Base-by-base conservation (phyloP, 202 grass and related monocot genomes). In the Zizania palustris region DNA sequence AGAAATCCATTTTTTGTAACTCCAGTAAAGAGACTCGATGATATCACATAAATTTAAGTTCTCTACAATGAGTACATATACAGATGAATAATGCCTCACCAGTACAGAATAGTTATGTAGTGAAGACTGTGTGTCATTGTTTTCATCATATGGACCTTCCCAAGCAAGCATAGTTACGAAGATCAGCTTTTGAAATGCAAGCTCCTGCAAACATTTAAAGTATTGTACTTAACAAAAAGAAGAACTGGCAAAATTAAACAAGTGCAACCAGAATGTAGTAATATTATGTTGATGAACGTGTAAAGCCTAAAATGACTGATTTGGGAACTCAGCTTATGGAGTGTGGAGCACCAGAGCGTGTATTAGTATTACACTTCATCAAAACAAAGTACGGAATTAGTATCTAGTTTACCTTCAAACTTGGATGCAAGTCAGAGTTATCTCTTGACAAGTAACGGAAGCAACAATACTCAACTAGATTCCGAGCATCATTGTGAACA, bases 131-230 rank as follows among this genome's bases (percentile, higher is more conserved):
- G 75, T 59, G 83, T 77, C 51, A 51, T 76, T 41, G 5, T 77
- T 76, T 64, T 84, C 60, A 6, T 34, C 71, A 63, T 92, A 92
- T 77, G 95, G 91, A 48, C 90, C 75, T 70, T 95, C 83, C 95
- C 95, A 98, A 65, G 95, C 91, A 80, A 98, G 87, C 95, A 98
- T 98, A 82, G 95, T 95, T 80, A 98, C 79, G 76, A 98, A 98
- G 73, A 98, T 68, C 78, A 98, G 95, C 80, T 86, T 95, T 85
- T 95, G 95, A 88, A 98, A 98, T 74, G 80, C 77, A 83, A 95
- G 77, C 42, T 95, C 95, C 95, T 98, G 87, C 40, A 81, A 45
- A 70, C 53, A 80, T 61, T 88, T 69, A 67, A 20, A 19, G 2
- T 68, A 74, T 5, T 45, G 45, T 21, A 63, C 15, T n/a, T 43